A percentile compares a stretch with the other conserved stretches of the same genome.
phyloP scores from a whole-genome alignment of 2,329 filamentous ascomycete species.

The Colletotrichum cordylinicola region DNA sequence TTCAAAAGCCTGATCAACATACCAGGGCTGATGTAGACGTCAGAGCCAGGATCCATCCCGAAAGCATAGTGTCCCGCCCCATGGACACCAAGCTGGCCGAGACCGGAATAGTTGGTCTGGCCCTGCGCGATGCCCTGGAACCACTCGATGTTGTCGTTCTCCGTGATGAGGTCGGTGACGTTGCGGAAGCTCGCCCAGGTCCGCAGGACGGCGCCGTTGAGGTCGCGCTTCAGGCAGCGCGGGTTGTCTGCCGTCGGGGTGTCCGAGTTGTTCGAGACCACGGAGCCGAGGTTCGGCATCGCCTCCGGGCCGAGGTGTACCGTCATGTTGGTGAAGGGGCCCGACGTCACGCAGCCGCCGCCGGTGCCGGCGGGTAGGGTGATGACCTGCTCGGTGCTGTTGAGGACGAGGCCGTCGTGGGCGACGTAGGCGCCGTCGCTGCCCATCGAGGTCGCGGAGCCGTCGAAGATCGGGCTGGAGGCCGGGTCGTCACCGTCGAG shows the following conservation, averaged over 20 bases:
- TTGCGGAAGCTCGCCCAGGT: slow-evolving; percentile 26
- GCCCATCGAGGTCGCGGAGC: slow-evolving; percentile 40
- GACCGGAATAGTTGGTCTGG: slow-evolving; percentile 28
- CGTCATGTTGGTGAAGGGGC: slow-evolving; percentile 43
- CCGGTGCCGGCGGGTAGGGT: slow-evolving; percentile 50
- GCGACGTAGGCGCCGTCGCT: slow-evolving; percentile 39
- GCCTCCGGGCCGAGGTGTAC: slow-evolving; percentile 40
- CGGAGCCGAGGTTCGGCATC: slow-evolving; percentile 11
- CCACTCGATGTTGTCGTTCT: neutral
- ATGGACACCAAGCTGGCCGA: slow-evolving; percentile 41
- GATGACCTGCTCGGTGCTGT: slow-evolving; percentile 19
- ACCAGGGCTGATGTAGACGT: slow-evolving; percentile 48
- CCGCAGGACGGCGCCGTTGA: slow-evolving; percentile 26
- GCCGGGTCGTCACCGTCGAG: slow-evolving; percentile 28
- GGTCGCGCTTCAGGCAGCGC: slow-evolving; percentile 45
- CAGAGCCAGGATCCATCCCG: slow-evolving; percentile 50
- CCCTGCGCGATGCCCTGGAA: slow-evolving; percentile 43
- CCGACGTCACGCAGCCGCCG: slow-evolving; percentile 46
- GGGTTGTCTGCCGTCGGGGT: slow-evolving; percentile 42
- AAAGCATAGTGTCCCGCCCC: slow-evolving; percentile 45
- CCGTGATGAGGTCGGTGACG: slow-evolving; percentile 35
- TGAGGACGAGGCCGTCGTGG: slow-evolving; percentile 24
- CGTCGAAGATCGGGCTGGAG: slow-evolving; percentile 43
- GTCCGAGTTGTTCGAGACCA: slow-evolving; percentile 16
- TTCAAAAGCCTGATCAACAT: neutral